Percentiles rank a stretch among this genome's conserved stretches.
phyloP scores from a whole-genome alignment of 306 rosid species.

The Neltuma alba region DNA sequence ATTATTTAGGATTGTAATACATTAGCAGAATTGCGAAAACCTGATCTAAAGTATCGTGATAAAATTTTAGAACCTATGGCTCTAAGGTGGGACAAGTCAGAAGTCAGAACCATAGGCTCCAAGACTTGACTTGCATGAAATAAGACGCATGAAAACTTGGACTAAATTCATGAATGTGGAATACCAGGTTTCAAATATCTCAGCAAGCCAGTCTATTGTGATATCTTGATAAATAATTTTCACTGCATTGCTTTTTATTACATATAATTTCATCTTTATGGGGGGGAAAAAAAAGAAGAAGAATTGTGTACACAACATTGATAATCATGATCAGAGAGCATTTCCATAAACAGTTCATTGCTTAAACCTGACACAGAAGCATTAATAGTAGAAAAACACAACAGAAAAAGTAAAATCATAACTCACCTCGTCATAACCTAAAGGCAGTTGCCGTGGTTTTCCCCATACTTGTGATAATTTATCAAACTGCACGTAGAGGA shows the following conservation, averaged over 20 bases:
- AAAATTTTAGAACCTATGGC: neutral
- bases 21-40: neutral
- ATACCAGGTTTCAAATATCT: neutral
- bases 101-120: neutral
- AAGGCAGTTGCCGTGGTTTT: slow-evolving; percentile 85
- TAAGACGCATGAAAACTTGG: neutral
- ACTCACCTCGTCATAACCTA: slow-evolving; percentile 77
- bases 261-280: neutral
- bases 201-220: neutral
- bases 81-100: neutral
- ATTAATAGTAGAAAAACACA: slow-evolving; percentile 7
- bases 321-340: slow-evolving; percentile 28
- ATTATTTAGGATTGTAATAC: neutral
- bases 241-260: neutral
- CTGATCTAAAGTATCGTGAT: neutral
- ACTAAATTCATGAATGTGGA: neutral
- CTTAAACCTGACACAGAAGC: slow-evolving; percentile 19
- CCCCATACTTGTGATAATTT: slow-evolving; percentile 81
- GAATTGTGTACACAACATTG: slow-evolving; percentile 4
- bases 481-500: slow-evolving; percentile 65
- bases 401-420: slow-evolving; percentile 18
- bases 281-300: neutral
- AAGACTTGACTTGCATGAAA: neutral
- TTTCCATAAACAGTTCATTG: slow-evolving; percentile 15
- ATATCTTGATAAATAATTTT: neutral